These are phyloP conservation scores for Arthrocladium fulminans DNA, from an alignment of 2,329 filamentous ascomycete genomes.

Conservation along the genomic window DNA sequence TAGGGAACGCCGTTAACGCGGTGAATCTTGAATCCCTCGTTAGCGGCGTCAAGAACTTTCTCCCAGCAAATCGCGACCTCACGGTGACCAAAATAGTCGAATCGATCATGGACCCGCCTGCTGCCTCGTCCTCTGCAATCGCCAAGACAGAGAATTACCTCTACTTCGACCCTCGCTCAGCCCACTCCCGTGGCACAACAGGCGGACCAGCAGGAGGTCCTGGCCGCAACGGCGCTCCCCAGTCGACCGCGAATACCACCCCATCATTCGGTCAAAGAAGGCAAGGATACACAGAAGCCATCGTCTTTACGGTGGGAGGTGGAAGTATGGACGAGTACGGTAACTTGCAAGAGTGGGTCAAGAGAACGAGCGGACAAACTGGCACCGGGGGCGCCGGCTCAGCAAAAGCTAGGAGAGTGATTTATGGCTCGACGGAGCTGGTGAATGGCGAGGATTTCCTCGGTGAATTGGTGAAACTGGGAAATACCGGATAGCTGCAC, in stretches of 20 bases:
- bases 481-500: slow-evolving; percentile 42
- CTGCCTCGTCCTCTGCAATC: slow-evolving; percentile 83
- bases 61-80: slow-evolving; percentile 91
- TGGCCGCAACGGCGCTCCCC: slow-evolving; percentile 38
- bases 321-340: slow-evolving; percentile 99
- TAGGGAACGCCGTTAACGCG: slow-evolving; percentile 49
- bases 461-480: slow-evolving; percentile 46
- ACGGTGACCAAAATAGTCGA: slow-evolving; percentile 97
- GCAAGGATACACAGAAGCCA: slow-evolving; percentile 80
- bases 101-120: slow-evolving; percentile 90
- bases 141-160: slow-evolving; percentile 94
- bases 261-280: slow-evolving; percentile 85
- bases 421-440: slow-evolving; percentile 84
- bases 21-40: slow-evolving; percentile 91
- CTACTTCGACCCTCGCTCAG: slow-evolving; percentile 91
- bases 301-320: slow-evolving; percentile 91
- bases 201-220: slow-evolving; percentile 45
- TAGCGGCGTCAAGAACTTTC: slow-evolving; percentile 92
- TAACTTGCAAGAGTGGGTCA: slow-evolving; percentile 93
- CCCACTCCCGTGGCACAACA: slow-evolving; percentile 86
- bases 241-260: slow-evolving; percentile 49
- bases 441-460: slow-evolving; percentile 56
- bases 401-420: slow-evolving; percentile 62
- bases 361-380: slow-evolving; percentile 55
- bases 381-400: slow-evolving; percentile 33